Evolutionary conservation across 257 asterid genomes (phyloP), one percentile per base, ranked within the genome.

Genomic region (Plantago major): DNA sequence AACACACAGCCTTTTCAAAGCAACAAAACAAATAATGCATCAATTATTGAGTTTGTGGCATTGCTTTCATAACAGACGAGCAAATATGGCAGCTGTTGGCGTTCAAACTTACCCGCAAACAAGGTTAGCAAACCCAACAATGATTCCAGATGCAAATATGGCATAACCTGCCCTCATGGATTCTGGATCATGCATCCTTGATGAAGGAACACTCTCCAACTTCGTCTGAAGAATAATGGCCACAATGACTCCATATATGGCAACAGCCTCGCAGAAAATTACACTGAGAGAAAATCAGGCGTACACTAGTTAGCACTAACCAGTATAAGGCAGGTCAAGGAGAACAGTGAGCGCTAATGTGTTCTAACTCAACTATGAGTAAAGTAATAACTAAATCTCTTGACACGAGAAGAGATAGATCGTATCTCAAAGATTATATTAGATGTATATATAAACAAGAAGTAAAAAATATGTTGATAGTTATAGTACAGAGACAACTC

Each of bases 221-320:
- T 93, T 93, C 42, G 99, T 93, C 80, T 93, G 99, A 72, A 93
- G 99, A 77, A 93, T 93, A 76, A 93, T 93, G 8, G 99, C 99
- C 80, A 89, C 99, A 30, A 89, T 92, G 68, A 92, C 99, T 66
- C 99, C 99, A 76, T 92, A 92, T 65, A 92, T 92, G 43, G 99
- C 99, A 17, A 92, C 99, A 42, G 99, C 99, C 83, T 92, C 99
- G 66, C 99, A 92, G 75, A 92, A 89, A 46, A 92, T 92, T 26
- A 92, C 97, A 76, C 99, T 92, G 89, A 62, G 67, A 63, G 64
- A 60, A 67, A 58, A 58, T 22, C 58, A 38, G 69, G 57, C 57
- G 61, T 43, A 43, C 60, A 52, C 68, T 54, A 28, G 65, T 46
- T 46, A 37, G 64, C 43, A 43, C 55, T 8, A 38, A 19, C 10